These are phyloP conservation scores for Fusarium piperis DNA, from an alignment of 2,329 filamentous ascomycete species.

Conservation along the genomic window DNA sequence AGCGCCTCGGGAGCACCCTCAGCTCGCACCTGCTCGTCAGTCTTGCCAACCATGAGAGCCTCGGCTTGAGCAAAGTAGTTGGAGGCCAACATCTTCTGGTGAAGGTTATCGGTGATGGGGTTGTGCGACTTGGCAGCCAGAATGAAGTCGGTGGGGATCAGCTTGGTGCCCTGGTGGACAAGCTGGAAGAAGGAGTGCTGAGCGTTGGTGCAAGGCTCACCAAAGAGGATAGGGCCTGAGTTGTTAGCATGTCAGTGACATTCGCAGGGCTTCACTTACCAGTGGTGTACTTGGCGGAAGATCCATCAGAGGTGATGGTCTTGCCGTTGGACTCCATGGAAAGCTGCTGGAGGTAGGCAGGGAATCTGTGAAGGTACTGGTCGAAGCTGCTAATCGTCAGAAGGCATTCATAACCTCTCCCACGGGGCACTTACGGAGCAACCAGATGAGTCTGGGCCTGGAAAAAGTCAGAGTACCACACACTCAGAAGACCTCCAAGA, in stretches of 20 bases:
- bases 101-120: slow-evolving; percentile 88
- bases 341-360: slow-evolving; percentile 97
- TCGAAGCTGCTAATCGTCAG: slow-evolving; percentile 73
- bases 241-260: slow-evolving; percentile 28
- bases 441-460: slow-evolving; percentile 97
- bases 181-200: slow-evolving; percentile 99
- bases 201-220: slow-evolving; percentile 97
- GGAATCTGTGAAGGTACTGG: slow-evolving; percentile 99
- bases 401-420: neutral
- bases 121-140: slow-evolving; percentile 97
- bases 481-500: slow-evolving; percentile 89
- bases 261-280: slow-evolving; percentile 52
- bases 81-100: slow-evolving; percentile 95
- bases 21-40: slow-evolving; percentile 78
- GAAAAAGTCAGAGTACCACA: slow-evolving; percentile 99
- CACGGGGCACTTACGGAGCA: slow-evolving; percentile 74
- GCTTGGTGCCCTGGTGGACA: slow-evolving; percentile 97
- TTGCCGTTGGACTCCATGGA: slow-evolving; percentile 99
- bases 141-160: slow-evolving; percentile 98
- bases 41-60: slow-evolving; percentile 92
- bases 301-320: slow-evolving; percentile 88
- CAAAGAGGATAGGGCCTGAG: slow-evolving; percentile 85
- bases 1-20: slow-evolving; percentile 79
- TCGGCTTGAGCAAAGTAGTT: slow-evolving; percentile 93
- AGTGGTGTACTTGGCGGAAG: slow-evolving; percentile 96